phyloP scores from a whole-genome alignment of 2,329 filamentous ascomycete genomes.

The Bipolaris victoriae region DNA sequence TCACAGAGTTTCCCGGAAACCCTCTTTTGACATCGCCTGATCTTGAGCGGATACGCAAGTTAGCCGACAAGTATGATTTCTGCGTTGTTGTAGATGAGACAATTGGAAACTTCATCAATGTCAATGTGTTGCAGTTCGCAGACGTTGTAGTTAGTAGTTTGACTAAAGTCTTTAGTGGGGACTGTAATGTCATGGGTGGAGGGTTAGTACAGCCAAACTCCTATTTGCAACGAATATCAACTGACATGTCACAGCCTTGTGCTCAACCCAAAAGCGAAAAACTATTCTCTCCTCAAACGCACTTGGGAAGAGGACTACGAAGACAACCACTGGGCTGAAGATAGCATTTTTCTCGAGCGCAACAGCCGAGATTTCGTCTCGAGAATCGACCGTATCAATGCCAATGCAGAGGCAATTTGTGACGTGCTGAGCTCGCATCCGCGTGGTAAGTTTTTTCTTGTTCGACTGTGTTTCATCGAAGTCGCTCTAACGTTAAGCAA shows the following conservation, averaged over 20 bases:
- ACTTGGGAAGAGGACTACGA: constrained; percentile 73
- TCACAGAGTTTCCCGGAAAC: constrained; percentile 95
- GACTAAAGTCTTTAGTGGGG: constrained; percentile 96
- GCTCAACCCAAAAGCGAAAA: constrained; percentile 69
- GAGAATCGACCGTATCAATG: constrained; percentile 82
- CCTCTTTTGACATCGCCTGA: constrained; percentile 86
- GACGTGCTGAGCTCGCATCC: constrained; percentile 68
- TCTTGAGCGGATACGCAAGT: constrained; percentile 74
- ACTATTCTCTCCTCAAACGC: constrained; percentile 72
- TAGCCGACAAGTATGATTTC: constrained; percentile 87
- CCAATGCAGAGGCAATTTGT: constrained; percentile 83
- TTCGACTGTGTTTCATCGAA: background rate
- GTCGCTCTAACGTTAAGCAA: background rate
- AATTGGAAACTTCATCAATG: constrained; percentile 93
- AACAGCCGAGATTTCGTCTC: constrained; percentile 92
- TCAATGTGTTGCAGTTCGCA: constrained; percentile 86
- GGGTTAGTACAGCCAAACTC: constrained; percentile 54
- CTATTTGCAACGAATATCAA: background rate
- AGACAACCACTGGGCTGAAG: constrained; percentile 93
- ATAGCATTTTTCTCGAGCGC: constrained; percentile 91
- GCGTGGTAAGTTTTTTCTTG: constrained; percentile 47
- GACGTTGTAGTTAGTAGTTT: constrained; percentile 94
- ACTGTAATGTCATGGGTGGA: constrained; percentile 98
- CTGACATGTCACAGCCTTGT: constrained; percentile 54
- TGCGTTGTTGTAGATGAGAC: constrained; percentile 94